These are phyloP conservation scores for Rehmannia glutinosa DNA, from an alignment of 257 asterid genomes.

Conservation along the genomic window DNA sequence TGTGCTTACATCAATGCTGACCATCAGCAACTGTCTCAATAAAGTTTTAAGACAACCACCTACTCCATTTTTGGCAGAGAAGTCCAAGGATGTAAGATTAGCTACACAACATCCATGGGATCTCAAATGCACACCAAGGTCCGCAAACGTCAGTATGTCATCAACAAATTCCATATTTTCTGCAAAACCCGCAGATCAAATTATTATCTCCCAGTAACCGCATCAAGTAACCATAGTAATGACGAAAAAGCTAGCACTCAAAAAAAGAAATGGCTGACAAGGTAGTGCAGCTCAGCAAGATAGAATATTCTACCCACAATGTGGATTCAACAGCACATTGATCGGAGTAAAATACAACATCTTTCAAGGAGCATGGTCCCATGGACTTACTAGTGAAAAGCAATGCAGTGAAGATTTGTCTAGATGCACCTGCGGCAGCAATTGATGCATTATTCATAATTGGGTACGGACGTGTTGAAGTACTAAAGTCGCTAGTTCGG, in stretches of 20 bases:
- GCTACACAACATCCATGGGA: conserved; percentile 69
- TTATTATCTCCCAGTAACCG: not conserved
- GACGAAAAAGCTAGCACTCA: not conserved
- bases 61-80: conserved; percentile 68
- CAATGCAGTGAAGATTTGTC: conserved; percentile 66
- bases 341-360: not conserved
- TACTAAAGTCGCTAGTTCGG: conserved; percentile 27
- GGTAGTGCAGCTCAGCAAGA: not conserved
- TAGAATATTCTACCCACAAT: not conserved
- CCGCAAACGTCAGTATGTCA: conserved; percentile 67
- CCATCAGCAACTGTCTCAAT: conserved; percentile 59
- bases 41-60: conserved; percentile 80
- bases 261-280: not conserved
- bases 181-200: conserved; percentile 25
- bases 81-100: conserved; percentile 71
- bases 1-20: conserved; percentile 58
- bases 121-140: conserved; percentile 66
- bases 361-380: conserved; percentile 2
- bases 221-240: not conserved
- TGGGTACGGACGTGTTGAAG: conserved; percentile 52
- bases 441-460: conserved; percentile 30
- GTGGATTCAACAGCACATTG: not conserved
- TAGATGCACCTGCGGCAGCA: conserved; percentile 34
- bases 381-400: conserved; percentile 74
- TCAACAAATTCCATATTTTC: conserved; percentile 88